Evolutionary conservation across 2,329 filamentous ascomycete species (phyloP), one percentile per base, ranked within the genome.

Genomic region (Trichophyton simii): DNA sequence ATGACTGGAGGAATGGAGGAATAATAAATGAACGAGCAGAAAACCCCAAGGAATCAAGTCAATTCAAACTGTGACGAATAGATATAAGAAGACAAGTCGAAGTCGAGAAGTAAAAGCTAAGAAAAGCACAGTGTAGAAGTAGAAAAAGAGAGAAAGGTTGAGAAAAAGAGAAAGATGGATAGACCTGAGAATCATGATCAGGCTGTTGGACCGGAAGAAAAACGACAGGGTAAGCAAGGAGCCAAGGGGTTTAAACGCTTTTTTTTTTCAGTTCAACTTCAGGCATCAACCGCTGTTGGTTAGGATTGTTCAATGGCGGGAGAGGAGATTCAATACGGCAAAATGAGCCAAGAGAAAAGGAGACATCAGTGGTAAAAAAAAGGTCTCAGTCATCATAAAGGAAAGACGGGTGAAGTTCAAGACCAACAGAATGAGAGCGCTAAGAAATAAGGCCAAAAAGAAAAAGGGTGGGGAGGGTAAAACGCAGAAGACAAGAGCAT

Each of bases 191-290:
- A 54, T 54, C 50, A 54, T 54, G 31, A 54, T 34, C 50, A 54
- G 50, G 22, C 50, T 31, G 11, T 52, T 31, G 13, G 61, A 64
- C 54, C 41, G 41, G n/a, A n/a, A 64, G 65, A 63, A 64, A 65
- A 64, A 66, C 64, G 58, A 50, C 60, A 66, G 61, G 65, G 63
- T 60, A 61, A 62, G 61, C 61, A 64, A 63, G 18, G 28, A 28
- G 31, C 31, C 9, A 22, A 38, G n/a, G 20, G 20, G 57, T 15
- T 20, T 38, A 59, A 59, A 25, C 38, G n/a, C 50, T 54, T 54
- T 54, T 52, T 52, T 25, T 28, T 28, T 44, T 38, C 34, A 54
- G 50, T 31, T 54, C 50, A 34, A n/a, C 50, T 54, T 54, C 22
- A 54, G 28, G 11, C 50, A 34, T 54, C 50, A 54, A 34, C 22